Evolutionary conservation across 768 basidiomycete genomes (phyloP).

Genomic region (Pholiota microspora): DNA sequence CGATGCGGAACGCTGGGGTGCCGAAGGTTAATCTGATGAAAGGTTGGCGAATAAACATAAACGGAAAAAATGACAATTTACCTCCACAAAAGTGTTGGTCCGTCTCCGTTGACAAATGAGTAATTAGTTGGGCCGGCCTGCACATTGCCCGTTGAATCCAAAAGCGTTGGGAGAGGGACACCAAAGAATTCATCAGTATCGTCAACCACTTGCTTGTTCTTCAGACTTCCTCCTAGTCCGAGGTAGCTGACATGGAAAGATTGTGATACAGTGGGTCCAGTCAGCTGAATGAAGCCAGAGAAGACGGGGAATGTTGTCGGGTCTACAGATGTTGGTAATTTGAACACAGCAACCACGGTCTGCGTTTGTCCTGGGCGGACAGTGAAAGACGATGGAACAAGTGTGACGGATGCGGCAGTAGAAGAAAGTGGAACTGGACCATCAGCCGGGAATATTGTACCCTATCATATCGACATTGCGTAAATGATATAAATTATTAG

Average conservation of each 20-base stretch:
- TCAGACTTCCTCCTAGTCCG: slow-evolving; percentile 41
- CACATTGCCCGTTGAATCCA: slow-evolving; percentile 39
- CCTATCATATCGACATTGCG: slow-evolving; percentile 22
- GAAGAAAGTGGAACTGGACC: slow-evolving; percentile 52
- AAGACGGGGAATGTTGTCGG: slow-evolving; percentile 53
- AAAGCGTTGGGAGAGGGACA: slow-evolving; percentile 38
- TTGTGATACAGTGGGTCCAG: slow-evolving; percentile 28
- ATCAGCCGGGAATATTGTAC: slow-evolving; percentile 36
- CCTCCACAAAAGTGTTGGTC: slow-evolving; percentile 40
- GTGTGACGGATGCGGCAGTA: slow-evolving; percentile 41
- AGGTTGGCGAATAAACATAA: not conserved
- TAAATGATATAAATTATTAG: not conserved
- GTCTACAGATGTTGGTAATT: slow-evolving; percentile 41
- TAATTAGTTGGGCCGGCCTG: slow-evolving; percentile 41
- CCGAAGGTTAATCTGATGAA: slow-evolving; percentile 43
- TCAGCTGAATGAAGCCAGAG: slow-evolving; percentile 55
- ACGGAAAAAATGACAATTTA: slow-evolving; percentile 14
- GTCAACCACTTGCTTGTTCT: slow-evolving; percentile 50
- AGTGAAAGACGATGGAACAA: slow-evolving; percentile 43
- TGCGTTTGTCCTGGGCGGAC: slow-evolving; percentile 41
- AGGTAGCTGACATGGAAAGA: slow-evolving; percentile 44
- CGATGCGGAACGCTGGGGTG: slow-evolving; percentile 41
- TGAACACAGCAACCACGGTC: slow-evolving; percentile 42
- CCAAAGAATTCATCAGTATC: slow-evolving; percentile 47
- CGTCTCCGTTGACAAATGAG: slow-evolving; percentile 41